A percentile compares a stretch with the other conserved stretches of the same genome.
phyloP scores from a whole-genome alignment of 352 stramenopile genomes.

The Phytophthora kernoviae region DNA sequence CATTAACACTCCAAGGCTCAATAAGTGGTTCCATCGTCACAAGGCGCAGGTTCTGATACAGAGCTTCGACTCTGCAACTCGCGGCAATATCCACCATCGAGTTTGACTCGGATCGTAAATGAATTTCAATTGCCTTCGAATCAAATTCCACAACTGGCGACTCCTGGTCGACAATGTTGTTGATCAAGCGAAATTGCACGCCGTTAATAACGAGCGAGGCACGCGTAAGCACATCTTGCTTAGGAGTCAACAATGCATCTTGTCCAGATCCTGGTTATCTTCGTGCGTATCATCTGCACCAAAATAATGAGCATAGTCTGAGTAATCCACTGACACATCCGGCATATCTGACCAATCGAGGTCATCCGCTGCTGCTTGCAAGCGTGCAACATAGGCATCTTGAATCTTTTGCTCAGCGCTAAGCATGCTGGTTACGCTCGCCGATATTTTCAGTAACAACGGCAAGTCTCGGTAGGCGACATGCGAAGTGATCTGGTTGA shows the following conservation, averaged over 20 bases:
- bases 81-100: constrained; percentile 40
- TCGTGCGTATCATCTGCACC: constrained; percentile 17
- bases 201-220: constrained; percentile 41
- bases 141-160: constrained; percentile 77
- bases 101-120: constrained; percentile 36
- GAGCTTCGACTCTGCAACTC: constrained; percentile 64
- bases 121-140: constrained; percentile 43
- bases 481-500: constrained; percentile 63
- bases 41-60: constrained; percentile 87
- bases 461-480: constrained; percentile 78
- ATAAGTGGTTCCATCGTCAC: constrained; percentile 82
- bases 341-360: constrained; percentile 49
- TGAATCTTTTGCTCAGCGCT: constrained; percentile 50
- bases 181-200: constrained; percentile 75
- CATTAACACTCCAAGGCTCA: constrained; percentile 73
- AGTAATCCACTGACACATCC: constrained; percentile 33
- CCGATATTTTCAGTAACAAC: constrained; percentile 60
- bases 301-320: constrained; percentile 44
- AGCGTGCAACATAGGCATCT: constrained; percentile 36
- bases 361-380: constrained; percentile 47
- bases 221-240: constrained; percentile 32
- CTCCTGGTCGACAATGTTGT: constrained; percentile 84
- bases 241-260: constrained; percentile 4
- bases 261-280: constrained; percentile 10
- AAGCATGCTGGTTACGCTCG: constrained; percentile 40